phyloP scores from a whole-genome alignment of 192 early-diverging fungal genomes.

The Coemansia sp. region DNA sequence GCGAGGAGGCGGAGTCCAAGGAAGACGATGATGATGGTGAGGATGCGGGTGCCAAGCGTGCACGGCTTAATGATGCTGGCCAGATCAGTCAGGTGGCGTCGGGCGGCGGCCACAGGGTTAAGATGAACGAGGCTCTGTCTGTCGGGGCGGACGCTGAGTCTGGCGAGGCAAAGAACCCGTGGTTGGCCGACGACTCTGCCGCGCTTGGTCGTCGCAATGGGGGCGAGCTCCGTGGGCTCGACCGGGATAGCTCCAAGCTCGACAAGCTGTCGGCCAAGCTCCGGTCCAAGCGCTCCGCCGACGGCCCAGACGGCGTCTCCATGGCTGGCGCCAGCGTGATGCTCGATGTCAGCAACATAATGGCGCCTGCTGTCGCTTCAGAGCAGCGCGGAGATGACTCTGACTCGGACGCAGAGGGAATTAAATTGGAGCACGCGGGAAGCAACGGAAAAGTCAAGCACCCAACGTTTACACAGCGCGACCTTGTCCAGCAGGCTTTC shows the following conservation, averaged over 20 bases:
- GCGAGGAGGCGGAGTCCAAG: slow-evolving; percentile 6
- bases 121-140: slow-evolving; percentile 57
- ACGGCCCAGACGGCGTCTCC: slow-evolving; percentile 1
- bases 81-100: slow-evolving; percentile 51
- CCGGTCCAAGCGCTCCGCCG: slow-evolving; percentile 57
- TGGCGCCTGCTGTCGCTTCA: slow-evolving; percentile 12
- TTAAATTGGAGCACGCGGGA: slow-evolving; percentile 21
- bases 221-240: slow-evolving; percentile 50
- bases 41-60: slow-evolving; percentile 19
- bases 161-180: slow-evolving; percentile 66
- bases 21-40: slow-evolving; percentile 19
- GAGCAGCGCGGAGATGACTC: slow-evolving; percentile 14
- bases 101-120: slow-evolving; percentile 54
- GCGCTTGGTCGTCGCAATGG: slow-evolving; percentile 12
- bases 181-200: slow-evolving; percentile 62
- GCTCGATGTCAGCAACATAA: slow-evolving; percentile 68
- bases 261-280: slow-evolving; percentile 68
- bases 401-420: slow-evolving; percentile 12
- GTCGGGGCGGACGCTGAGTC: slow-evolving; percentile 30
- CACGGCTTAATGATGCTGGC: slow-evolving; percentile 55
- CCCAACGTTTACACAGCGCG: slow-evolving; percentile 65
- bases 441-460: slow-evolving; percentile 40
- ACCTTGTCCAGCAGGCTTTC: slow-evolving; percentile 91
- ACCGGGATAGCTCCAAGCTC: slow-evolving; percentile 56
- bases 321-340: slow-evolving; percentile 51